Percentiles rank a stretch among this genome's conserved stretches.
Conservation (phyloP, 1,284 basidiomycete genomes). For the Ustilago sp. region DNA sequence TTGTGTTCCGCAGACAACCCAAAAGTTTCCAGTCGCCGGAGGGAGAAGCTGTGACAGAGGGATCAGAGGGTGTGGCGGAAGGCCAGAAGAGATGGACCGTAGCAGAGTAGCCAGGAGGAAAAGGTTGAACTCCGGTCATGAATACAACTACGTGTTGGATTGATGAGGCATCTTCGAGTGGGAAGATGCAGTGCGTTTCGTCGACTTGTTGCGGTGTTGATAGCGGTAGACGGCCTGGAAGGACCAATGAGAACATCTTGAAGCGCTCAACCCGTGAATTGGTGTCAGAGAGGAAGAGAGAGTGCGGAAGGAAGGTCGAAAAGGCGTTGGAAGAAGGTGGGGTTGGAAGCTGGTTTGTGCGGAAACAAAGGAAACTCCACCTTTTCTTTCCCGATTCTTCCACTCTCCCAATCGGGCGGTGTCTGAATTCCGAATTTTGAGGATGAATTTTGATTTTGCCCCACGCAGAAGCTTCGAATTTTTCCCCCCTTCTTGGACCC, state of each 20-base stretch:
- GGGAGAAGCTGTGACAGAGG: constrained; percentile 40
- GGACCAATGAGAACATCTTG: constrained; percentile 66
- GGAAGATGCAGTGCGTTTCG: constrained; percentile 65
- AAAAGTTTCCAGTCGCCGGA: constrained; percentile 57
- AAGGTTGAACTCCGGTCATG: constrained; percentile 65
- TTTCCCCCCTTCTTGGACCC: neutral
- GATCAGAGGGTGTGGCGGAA: neutral
- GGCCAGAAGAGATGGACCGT: constrained; percentile 67
- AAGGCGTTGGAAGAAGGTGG: neutral
- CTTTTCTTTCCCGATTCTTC: neutral
- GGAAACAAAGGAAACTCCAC: constrained; percentile 14
- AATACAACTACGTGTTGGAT: constrained; percentile 66
- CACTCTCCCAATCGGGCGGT: neutral
- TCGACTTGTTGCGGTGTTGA: constrained; percentile 63
- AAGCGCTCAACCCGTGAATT: neutral
- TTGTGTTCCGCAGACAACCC: constrained; percentile 61
- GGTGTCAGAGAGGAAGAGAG: neutral
- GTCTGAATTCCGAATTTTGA: constrained; percentile 3
- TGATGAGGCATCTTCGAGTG: constrained; percentile 53
- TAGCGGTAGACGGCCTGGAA: constrained; percentile 64
- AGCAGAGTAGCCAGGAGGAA: constrained; percentile 62
- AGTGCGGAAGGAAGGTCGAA: neutral
- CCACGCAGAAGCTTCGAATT: constrained; percentile 8
- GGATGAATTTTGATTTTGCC: constrained; percentile 1
- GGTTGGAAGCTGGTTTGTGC: neutral